Percentiles rank a stretch among this genome's conserved stretches.
Conservation (phyloP, 768 basidiomycete genomes). For the Hypsizygus marmoreus region DNA sequence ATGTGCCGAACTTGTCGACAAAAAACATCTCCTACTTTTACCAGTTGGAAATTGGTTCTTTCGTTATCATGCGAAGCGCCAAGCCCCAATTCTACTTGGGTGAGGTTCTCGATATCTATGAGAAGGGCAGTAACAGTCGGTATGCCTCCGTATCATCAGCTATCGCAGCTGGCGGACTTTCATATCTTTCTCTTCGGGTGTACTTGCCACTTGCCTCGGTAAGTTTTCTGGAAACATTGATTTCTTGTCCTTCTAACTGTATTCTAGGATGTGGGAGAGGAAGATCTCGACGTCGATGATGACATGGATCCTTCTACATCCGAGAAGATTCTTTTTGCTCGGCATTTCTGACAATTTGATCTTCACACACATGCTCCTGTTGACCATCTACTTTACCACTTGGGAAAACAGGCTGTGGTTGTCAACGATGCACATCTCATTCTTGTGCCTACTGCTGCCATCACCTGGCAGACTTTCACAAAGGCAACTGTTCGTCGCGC, state of each 20-base stretch:
- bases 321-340: background rate
- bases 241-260: background rate
- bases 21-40: background rate
- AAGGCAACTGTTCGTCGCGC: too few relatives aligned
- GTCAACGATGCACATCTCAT: too few relatives aligned
- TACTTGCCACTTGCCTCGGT: background rate
- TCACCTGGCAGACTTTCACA: too few relatives aligned
- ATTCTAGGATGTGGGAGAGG: background rate
- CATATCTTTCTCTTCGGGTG: background rate
- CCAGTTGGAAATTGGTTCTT: background rate
- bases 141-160: background rate
- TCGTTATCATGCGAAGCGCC: background rate
- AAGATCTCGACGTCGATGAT: background rate
- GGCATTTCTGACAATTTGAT: background rate
- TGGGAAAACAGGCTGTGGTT: too few relatives aligned
- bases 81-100: background rate
- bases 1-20: background rate
- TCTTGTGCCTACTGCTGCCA: too few relatives aligned
- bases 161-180: background rate
- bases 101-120: constrained; percentile 1
- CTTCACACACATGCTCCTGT: constrained; percentile 1
- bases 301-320: background rate
- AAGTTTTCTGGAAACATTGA: background rate
- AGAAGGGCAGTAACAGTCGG: background rate
- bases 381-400: background rate